Evolutionary conservation across 208 protist genomes (phyloP), one percentile per base, ranked within the genome.

Genomic region (Trypanosoma scelopori): DNA sequence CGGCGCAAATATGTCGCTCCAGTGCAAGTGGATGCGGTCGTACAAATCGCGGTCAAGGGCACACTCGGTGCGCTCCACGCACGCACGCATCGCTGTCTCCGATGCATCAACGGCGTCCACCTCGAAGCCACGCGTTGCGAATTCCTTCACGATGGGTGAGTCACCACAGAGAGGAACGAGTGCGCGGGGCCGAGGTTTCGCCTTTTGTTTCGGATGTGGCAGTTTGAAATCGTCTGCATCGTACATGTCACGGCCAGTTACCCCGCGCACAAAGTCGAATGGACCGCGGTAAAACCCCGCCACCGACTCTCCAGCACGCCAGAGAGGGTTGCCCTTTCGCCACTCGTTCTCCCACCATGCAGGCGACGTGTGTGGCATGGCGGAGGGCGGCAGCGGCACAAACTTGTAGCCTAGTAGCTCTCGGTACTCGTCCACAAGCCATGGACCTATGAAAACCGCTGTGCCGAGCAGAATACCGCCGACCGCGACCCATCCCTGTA

Each of bases 291-390:
- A 90, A 66, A 96, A 96, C 66, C 78, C 63, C 0, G 2, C 23
- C 25, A 30, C 59, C 22, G 81, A 78, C 77, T 96, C 87, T 2
- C 87, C 87, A 0, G 76, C 74, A 15, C 88, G 83, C 91, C 91
- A 96, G 12, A 78, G 52, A 15, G 85, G 70, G 56, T 89, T 92
- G 68, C 81, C 84, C 53, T 90, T 93, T 13, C 85, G 82, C 88
- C 91, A 96, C 76, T 93, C 86, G 45, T 93, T 94, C 76, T 94
- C 91, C 88, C 91, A 96, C 91, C 91, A 96, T 58, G 65, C 63
- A 23, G 84, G 74, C 9, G 91, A 94, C 39, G 77, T 87, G 42
- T 55, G 79, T 16, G 81, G 87, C 85, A 94, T 89, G 39, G 76
- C 53, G 23, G 78, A 75, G 3, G 85, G 69, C 42, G 80, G 69